phyloP scores from a whole-genome alignment of 257 asterid genomes.

The Solanum etuberosum region DNA sequence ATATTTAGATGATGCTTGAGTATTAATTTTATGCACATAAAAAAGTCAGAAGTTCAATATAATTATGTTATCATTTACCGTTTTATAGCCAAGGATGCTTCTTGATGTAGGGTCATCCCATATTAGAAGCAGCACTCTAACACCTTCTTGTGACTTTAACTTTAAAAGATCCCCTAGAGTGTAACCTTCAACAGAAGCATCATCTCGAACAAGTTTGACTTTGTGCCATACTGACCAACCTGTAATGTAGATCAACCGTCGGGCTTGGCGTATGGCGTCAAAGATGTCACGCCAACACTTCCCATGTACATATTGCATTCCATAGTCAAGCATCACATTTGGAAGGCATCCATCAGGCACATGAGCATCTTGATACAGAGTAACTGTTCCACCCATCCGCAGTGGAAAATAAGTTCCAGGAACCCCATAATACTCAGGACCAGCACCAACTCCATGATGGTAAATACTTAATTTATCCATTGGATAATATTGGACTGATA shows the following conservation, averaged over 20 bases:
- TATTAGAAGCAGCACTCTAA: conserved; percentile 84
- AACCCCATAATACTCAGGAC: conserved; percentile 76
- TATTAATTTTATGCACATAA: not conserved
- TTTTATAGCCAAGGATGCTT: conserved; percentile 85
- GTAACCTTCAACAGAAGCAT: conserved; percentile 30
- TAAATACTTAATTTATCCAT: conserved; percentile 62
- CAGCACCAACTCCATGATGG: conserved; percentile 81
- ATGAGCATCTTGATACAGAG: conserved; percentile 97
- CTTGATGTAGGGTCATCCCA: conserved; percentile 99
- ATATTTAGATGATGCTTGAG: not conserved
- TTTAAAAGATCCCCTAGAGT: conserved; percentile 88
- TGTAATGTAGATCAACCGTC: conserved; percentile 72
- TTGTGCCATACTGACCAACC: conserved; percentile 99
- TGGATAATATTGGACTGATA: conserved; percentile 62
- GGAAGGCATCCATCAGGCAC: conserved; percentile 84
- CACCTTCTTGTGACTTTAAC: conserved; percentile 96
- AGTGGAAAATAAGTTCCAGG: conserved; percentile 92
- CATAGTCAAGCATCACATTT: conserved; percentile 55
- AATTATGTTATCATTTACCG: conserved; percentile 34
- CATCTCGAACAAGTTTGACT: conserved; percentile 86
- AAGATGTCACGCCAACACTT: conserved; percentile 91
- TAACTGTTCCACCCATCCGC: conserved; percentile 82
- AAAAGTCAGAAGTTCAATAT: not conserved
- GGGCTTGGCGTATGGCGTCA: conserved; percentile 74
- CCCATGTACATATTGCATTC: conserved; percentile 70